Evolutionary conservation across 495 filamentous ascomycete genomes (phyloP), one percentile per base, ranked within the genome.

Genomic region (Aspergillus panamensis): DNA sequence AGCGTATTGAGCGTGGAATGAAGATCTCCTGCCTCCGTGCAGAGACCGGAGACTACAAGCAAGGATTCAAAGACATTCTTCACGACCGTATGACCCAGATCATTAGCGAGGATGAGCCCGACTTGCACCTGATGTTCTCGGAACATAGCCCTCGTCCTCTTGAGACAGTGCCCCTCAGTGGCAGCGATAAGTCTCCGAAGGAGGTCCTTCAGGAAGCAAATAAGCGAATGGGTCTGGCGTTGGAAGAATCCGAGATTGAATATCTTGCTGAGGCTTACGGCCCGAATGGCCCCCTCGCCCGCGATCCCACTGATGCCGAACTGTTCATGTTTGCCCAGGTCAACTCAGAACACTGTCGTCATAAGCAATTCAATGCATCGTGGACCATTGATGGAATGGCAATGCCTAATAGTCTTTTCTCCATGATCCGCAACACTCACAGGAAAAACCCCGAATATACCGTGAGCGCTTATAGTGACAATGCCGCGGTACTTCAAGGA

Each of bases 281-380:
- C 29, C 77, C 87, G 43, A 80, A 90, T 20, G 87, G 87, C 13
- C 79, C 75, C 43, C 84, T 81, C 66, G 86, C 72, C 54, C 83
- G 84, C 51, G 82, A 85, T 48, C 92, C 92, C 0, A 87, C 87
- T 44, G 94, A 98, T 73, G 88, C 96, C 51, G 94, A 98, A 74
- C 81, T 97, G 13, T 97, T 96, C 80, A 97, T 97, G 95, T 98
- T 97, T 70, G 93, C 92, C 29, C 94, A 98, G 72, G 92, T 98
- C 61, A 81, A 81, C 69, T 82, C 79, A 6, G 80, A 80, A 54
- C 77, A 82, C 64, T 87, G 84, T 63, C 76, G 85, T 50, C 86
- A 87, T 64, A 87, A 87, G 73, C 89, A 94, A 62, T 98, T 98
- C 81, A 98, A 98, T 69, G 92, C 95, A 14, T 87, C 87, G 17